Base-by-base conservation (phyloP, 768 basidiomycete genomes). In the Pleurotus ostreatus region DNA sequence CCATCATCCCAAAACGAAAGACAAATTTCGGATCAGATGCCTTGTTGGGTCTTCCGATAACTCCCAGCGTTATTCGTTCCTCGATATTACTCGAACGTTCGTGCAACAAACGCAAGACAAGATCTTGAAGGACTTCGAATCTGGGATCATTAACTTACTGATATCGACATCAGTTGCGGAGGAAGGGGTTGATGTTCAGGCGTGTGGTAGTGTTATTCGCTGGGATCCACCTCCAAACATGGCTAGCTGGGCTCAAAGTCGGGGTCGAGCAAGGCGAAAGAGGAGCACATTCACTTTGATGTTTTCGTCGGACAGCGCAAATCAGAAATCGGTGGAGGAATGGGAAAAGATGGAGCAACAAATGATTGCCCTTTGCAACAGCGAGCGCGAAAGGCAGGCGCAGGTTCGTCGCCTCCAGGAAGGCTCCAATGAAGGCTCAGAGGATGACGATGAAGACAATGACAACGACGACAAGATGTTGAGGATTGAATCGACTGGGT, bases 161-260 rank as follows among this genome's bases (percentile, higher is more conserved):
- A 68, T 93, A 2, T 84, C 87, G 1, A 92, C 92, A 0, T 73
- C 86, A 1, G 90, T 94, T 2, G 92, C 92, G 0, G 92, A 94
- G 63, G 92, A 94, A 66, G 92, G 91, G 0, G 77, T 94, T 30
- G 92, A 94, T 62, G 90, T 88, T 45, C 88, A 84, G 63, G 86
- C 86, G 2, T 94, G 91, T 64, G 85, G 89, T 8, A 84, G 84
- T 55, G 90, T 94, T 57, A 82, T 93, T 47, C 83, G 92, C 12
- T 94, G 91, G 80, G 89, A 94, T 61, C 73, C 74, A 0, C 84
- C 89, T 0, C 71, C 72, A 16, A 92, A 91, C 64, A 90, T 91
- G 82, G 86, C 81, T 16, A 87, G 88, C 49, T 94, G 91, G 86
- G 81, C 84, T 1, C 92, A 94, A 68, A 91, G 89, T 60, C 74